These are phyloP conservation scores for Podochytrium sp. DNA, from an alignment of 192 early-diverging fungal species.

Conservation along the genomic window DNA sequence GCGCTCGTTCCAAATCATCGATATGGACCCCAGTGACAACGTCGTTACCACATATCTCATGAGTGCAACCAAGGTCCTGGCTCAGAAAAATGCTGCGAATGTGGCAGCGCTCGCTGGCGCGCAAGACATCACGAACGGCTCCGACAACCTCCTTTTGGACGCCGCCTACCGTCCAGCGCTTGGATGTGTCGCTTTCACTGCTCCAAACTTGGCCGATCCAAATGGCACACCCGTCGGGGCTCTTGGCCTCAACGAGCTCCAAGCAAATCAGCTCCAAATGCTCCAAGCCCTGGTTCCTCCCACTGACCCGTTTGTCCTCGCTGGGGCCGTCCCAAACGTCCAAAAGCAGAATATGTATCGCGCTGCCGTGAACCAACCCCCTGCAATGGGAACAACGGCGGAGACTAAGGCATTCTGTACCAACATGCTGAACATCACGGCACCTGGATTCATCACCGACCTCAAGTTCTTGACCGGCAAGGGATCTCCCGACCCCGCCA, in stretches of 20 bases:
- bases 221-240: conserved; percentile 25
- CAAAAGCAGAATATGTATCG: conserved; percentile 33
- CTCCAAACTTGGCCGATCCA: conserved; percentile 43
- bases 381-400: neutral
- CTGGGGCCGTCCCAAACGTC: neutral
- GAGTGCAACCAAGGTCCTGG: conserved; percentile 31
- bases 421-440: conserved; percentile 9
- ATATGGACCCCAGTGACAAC: conserved; percentile 49
- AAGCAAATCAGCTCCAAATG: conserved; percentile 33
- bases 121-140: conserved; percentile 40
- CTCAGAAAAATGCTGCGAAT: conserved; percentile 43
- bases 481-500: conserved; percentile 11
- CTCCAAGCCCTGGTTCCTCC: conserved; percentile 43
- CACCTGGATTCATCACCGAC: conserved; percentile 11
- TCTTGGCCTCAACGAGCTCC: conserved; percentile 44
- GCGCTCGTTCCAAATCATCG: conserved; percentile 41
- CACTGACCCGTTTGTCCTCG: conserved; percentile 45
- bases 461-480: conserved; percentile 12
- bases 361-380: conserved; percentile 25
- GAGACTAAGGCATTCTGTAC: neutral
- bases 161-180: conserved; percentile 36
- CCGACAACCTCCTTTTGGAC: conserved; percentile 46
- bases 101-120: conserved; percentile 23
- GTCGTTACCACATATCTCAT: conserved; percentile 41
- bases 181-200: conserved; percentile 41